These are phyloP conservation scores for Ceratobasidium sp. DNA, from an alignment of 1,284 basidiomycete genomes.

Conservation along the genomic window DNA sequence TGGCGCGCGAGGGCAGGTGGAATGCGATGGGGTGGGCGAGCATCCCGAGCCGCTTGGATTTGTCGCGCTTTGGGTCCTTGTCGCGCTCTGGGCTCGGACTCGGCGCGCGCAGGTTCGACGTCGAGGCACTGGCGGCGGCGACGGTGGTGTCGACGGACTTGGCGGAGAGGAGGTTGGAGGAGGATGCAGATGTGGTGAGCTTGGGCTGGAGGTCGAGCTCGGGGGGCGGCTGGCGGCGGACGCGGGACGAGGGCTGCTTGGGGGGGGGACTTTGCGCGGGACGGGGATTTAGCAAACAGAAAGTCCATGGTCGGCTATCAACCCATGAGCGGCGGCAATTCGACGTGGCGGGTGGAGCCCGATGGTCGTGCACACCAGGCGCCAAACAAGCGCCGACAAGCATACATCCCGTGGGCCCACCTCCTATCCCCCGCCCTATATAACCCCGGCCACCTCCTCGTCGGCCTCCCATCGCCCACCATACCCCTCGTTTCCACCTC, in stretches of 20 bases:
- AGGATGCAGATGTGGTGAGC: not conserved
- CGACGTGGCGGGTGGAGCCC: not conserved
- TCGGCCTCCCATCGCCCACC: too few species aligned
- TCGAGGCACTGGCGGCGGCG: conserved; percentile 15
- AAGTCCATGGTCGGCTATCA: conserved; percentile 30
- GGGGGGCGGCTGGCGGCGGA: conserved; percentile 17
- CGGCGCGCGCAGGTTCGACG: conserved; percentile 19
- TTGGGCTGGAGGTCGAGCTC: not conserved
- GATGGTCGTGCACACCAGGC: too few species aligned
- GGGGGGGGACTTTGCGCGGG: conserved; percentile 14
- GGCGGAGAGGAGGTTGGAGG: conserved; percentile 26
- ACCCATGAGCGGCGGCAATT: not conserved
- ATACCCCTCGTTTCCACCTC: too few species aligned
- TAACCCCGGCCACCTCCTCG: too few species aligned
- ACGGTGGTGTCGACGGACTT: too few species aligned
- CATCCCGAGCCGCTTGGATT: conserved; percentile 6
- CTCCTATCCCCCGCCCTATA: too few species aligned
- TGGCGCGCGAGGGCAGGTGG: conserved; percentile 23
- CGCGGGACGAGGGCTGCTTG: not conserved
- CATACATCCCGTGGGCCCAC: not conserved
- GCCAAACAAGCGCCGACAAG: too few species aligned
- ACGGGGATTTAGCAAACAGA: conserved; percentile 2
- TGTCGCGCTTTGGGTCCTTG: not conserved
- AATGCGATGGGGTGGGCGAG: conserved; percentile 22
- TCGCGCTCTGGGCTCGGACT: not conserved